Evolutionary conservation across 495 filamentous ascomycete genomes (phyloP).

Genomic region (Staphylotrichum tortipilum): DNA sequence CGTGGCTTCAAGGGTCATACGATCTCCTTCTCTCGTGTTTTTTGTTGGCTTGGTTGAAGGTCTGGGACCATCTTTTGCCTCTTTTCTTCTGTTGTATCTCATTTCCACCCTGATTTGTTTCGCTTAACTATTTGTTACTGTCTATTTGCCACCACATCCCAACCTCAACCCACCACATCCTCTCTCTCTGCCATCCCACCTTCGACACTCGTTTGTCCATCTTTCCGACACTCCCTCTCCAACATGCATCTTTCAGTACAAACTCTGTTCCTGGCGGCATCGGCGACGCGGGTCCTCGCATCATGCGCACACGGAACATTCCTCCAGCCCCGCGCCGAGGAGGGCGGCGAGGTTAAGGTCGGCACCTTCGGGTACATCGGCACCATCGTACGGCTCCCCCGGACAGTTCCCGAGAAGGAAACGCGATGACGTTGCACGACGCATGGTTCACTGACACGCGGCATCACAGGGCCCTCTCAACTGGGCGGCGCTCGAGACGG

Average conservation of each 20-base stretch:
- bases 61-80: conserved; percentile 21
- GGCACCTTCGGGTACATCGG: conserved; percentile 44
- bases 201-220: not conserved
- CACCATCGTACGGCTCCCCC: conserved; percentile 14
- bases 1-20: conserved; percentile 4
- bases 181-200: too few relatives aligned
- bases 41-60: conserved; percentile 12
- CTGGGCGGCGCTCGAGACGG: conserved; percentile 45
- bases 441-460: not conserved
- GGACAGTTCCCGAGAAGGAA: too few relatives aligned
- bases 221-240: not conserved
- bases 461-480: conserved; percentile 42
- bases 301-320: conserved; percentile 25
- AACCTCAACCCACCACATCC: too few relatives aligned
- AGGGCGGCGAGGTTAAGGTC: conserved; percentile 24
- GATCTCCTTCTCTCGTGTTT: conserved; percentile 8
- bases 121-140: not conserved
- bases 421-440: too few relatives aligned
- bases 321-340: conserved; percentile 30
- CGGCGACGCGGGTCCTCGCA: conserved; percentile 20
- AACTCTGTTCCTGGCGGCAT: conserved; percentile 17
- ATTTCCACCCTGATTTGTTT: too few relatives aligned
- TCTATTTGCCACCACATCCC: too few relatives aligned
- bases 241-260: conserved; percentile 10
- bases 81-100: too few relatives aligned